Base-by-base conservation (phyloP, 108 stramenopile species). In the Skeletonema grethae region DNA sequence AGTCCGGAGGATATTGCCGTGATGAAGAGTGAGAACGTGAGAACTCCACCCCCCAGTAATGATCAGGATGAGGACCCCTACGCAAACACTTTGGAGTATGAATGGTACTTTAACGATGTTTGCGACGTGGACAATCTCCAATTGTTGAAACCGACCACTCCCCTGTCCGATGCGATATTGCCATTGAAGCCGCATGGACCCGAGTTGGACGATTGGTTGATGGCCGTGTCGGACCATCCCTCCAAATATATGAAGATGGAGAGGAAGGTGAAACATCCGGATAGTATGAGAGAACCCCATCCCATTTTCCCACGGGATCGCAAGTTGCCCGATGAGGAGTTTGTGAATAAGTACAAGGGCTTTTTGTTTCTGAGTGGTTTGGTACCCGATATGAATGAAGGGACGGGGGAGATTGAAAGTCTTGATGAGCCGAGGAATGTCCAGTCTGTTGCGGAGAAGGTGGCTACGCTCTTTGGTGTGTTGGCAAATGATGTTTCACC, bases 331-430 rank as follows among this genome's bases (percentile, higher is more conserved):
- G 69, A 83, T 11, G 45, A 72, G 13, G 85, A 85, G 35, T 92
- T 91, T 79, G 83, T 94, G 22, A 79, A 86, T 56, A 57, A 71
- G 10, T 68, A 88, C 63, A 80, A 76, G 67, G 86, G 90, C 0
- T 94, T 87, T 53, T 61, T 91, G 39, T 92, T 82, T 65, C 87
- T 94, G 12, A 82, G 75, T 72, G 89, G 89, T n/a, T 71, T 81
- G 58, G 70, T 94, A 7, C 93, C 90, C 13, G 84, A 85, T 32
- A 61, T 82, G 5, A 46, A 82, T 16, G 80, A 78, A 18, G 43
- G 18, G 1, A 82, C 79, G 16, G 88, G 82, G 7, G 75, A 87
- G 29, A 56, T 78, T 12, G 75, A 82, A 20, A 80, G 84, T 31
- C 66, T 88, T 34, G 82, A 88, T 11, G 90, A 90, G 65, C 82